A percentile compares a stretch with the other conserved stretches of the same genome.
These are phyloP conservation scores for Gastrodia elata DNA, from an alignment of 106 monocot species.

Conservation along the genomic window DNA sequence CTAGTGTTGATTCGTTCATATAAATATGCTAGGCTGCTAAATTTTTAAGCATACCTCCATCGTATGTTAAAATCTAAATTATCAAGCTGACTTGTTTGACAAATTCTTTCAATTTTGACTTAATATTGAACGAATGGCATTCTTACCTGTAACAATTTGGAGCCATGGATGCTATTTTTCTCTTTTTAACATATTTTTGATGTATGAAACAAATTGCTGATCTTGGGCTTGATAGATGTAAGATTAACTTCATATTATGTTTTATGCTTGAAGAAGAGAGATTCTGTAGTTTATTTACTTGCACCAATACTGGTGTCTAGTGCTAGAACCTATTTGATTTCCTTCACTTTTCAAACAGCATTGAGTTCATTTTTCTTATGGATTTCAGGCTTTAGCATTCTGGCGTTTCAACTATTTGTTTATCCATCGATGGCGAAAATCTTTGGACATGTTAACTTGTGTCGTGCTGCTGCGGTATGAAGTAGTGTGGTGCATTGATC, in stretches of 20 bases:
- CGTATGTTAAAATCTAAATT: no score
- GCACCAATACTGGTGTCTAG: neutral
- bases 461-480: conserved; percentile 49
- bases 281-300: neutral
- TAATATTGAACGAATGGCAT: neutral
- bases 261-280: neutral
- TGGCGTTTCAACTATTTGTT: conserved; percentile 37
- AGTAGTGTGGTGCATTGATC: neutral
- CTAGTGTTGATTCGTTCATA: neutral
- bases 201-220: neutral
- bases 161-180: neutral
- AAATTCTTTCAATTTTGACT: neutral
- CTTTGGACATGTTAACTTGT: conserved; percentile 32
- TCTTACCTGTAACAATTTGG: neutral
- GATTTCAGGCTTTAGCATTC: conserved; percentile 39
- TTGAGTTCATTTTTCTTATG: neutral
- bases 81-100: neutral
- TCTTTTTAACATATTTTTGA: neutral
- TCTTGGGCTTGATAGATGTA: neutral
- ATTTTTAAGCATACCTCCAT: neutral
- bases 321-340: neutral
- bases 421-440: conserved; percentile 35
- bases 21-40: neutral
- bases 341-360: neutral
- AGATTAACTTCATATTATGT: neutral